Evolutionary conservation across 495 filamentous ascomycete species (phyloP), one percentile per base, ranked within the genome.

Genomic region (Aspergillus ellipticus): DNA sequence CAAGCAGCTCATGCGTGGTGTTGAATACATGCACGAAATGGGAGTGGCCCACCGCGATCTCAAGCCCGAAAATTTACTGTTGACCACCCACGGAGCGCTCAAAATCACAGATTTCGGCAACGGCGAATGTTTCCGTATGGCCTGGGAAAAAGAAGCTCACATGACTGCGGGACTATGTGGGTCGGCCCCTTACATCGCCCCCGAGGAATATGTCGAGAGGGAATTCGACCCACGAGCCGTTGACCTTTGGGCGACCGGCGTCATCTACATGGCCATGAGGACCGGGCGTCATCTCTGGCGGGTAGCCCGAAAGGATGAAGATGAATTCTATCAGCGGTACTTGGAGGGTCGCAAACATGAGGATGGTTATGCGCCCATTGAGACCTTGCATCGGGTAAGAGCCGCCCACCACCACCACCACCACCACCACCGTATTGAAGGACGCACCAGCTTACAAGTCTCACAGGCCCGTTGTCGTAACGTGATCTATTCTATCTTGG

Each of bases 21-120:
- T 99, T 42, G 92, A 97, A 70, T 99, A 99, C 71, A 90, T 99
- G 83, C 94, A 99, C 71, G 94, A 97, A 65, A 99, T 99, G 94
- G 94, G 94, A 20, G 94, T 99, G 35, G 93, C 94, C 8, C 94
- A 99, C 70, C 89, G 94, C 59, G 94, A 99, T 65, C 74, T 99
- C 28, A 99, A 99, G 73, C 94, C 94, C 22, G 94, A 99, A 72
- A 98, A 99, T 61, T 80, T 99, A 16, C 84, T 99, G 0, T 78
- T 99, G 24, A 99, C 95, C 17, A 92, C 88, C 2, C 89, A 90
- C 61, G 94, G 94, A 50, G 86, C 86, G n/a, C 80, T 99, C 59
- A 99, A 99, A 68, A 97, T 99, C 60, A 97, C 95, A 28, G 94
- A 99, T 68, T 99, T 99, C 63, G 94, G 94, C 54, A 99, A 99